A percentile compares a stretch with the other conserved stretches of the same genome.
phyloP scores from a whole-genome alignment of 805 yeast genomes.

The Myxozyma neotropica region DNA sequence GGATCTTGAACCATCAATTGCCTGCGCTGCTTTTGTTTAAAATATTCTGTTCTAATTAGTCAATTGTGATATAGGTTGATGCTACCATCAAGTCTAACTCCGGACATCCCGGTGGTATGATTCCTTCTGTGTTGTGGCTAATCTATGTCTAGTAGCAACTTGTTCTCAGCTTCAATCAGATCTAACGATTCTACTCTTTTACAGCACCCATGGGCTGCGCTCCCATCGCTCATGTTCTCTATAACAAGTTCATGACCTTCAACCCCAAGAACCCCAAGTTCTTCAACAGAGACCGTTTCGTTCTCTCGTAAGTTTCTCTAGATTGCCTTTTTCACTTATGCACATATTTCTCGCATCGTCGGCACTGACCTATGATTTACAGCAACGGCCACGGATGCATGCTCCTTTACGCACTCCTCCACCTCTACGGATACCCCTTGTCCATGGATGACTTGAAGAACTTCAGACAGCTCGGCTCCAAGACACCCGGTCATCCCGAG shows the following conservation, averaged over 20 bases:
- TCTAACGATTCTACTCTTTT: slow-evolving; percentile 9
- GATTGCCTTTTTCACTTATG: background rate
- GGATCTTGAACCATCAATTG: too few relatives aligned
- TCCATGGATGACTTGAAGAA: slow-evolving; percentile 82
- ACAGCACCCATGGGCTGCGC: slow-evolving; percentile 97
- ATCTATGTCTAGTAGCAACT: background rate
- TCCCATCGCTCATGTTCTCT: slow-evolving; percentile 88
- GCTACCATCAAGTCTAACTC: slow-evolving; percentile 85
- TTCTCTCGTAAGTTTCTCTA: slow-evolving; percentile 54
- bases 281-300: slow-evolving; percentile 95
- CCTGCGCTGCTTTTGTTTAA: background rate
- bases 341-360: too few relatives aligned
- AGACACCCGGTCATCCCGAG: slow-evolving; percentile 98
- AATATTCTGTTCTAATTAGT: slow-evolving; percentile 11
- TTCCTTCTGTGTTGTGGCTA: background rate
- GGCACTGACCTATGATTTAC: background rate
- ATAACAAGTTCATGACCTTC: slow-evolving; percentile 72
- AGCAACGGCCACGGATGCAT: slow-evolving; percentile 94
- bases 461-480: slow-evolving; percentile 87
- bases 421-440: slow-evolving; percentile 80
- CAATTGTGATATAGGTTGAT: slow-evolving; percentile 54
- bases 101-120: slow-evolving; percentile 86
- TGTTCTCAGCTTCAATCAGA: background rate
- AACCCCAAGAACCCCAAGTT: slow-evolving; percentile 91
- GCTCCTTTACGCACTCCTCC: slow-evolving; percentile 79